These are phyloP conservation scores for Amanita subjunquillea DNA, from an alignment of 768 basidiomycete genomes.

Conservation along the genomic window DNA sequence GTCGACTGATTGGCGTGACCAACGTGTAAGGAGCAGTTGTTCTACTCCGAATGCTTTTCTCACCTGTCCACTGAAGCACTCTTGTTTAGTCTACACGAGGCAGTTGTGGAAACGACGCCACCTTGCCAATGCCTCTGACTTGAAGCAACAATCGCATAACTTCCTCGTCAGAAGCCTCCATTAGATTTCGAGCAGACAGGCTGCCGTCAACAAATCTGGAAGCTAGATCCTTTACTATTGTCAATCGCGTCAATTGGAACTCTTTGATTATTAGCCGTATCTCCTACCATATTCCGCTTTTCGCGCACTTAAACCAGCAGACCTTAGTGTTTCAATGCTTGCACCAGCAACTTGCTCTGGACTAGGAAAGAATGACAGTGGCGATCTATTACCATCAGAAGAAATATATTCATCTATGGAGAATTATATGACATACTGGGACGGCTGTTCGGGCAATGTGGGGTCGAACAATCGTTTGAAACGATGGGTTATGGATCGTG, in stretches of 20 bases:
- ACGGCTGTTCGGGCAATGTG: conserved; percentile 56
- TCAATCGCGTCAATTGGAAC: neutral
- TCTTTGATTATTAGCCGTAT: neutral
- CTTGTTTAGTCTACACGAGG: neutral
- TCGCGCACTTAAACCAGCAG: conserved; percentile 71
- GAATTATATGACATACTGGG: conserved; percentile 25
- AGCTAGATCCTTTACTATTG: conserved; percentile 68
- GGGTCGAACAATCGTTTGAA: conserved; percentile 73
- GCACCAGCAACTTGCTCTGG: conserved; percentile 57
- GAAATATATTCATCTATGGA: neutral
- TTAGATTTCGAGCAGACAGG: conserved; percentile 61
- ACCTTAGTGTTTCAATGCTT: conserved; percentile 47
- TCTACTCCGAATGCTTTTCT: conserved; percentile 4
- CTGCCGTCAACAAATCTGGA: conserved; percentile 73
- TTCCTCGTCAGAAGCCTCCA: conserved; percentile 66
- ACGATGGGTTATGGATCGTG: conserved; percentile 69
- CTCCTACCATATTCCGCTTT: conserved; percentile 82
- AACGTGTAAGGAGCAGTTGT: neutral
- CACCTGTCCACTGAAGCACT: conserved; percentile 49
- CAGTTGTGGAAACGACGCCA: conserved; percentile 28
- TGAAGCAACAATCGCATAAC: conserved; percentile 64
- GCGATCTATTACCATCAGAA: conserved; percentile 9
- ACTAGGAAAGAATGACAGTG: conserved; percentile 46
- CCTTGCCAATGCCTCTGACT: conserved; percentile 72
- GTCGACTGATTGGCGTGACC: conserved; percentile 39